Evolutionary conservation across 2,329 filamentous ascomycete genomes (phyloP).

Genomic region (Grosmannia clavigera): DNA sequence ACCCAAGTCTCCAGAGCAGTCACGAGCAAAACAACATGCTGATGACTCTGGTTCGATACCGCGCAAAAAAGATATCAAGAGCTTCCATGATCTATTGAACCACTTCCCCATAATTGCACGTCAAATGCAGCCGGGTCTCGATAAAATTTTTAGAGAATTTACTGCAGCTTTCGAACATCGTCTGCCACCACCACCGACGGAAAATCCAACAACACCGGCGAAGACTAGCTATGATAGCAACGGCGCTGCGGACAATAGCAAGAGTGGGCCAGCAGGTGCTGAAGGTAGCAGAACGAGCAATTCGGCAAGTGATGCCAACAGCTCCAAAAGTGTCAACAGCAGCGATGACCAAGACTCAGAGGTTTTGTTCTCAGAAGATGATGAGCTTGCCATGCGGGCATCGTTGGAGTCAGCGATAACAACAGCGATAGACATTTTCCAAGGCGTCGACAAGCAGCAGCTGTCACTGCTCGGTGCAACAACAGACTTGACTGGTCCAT

Average conservation of each 20-base stretch:
- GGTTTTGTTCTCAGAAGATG: constrained; percentile 68
- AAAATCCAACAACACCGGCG: constrained; percentile 13
- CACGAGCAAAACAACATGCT: constrained; percentile 2
- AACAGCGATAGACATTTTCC: constrained; percentile 87
- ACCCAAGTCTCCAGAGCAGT: background rate
- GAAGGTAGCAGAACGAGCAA: background rate
- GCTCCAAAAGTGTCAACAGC: background rate
- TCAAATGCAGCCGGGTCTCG: constrained; percentile 88
- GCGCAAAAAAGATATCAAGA: constrained; percentile 81
- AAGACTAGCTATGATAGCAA: constrained; percentile 20
- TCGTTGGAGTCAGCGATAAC: constrained; percentile 88
- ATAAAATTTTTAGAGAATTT: constrained; percentile 84
- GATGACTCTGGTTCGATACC: constrained; percentile 31
- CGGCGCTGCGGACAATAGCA: background rate
- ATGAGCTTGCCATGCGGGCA: constrained; percentile 80
- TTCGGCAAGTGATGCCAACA: background rate
- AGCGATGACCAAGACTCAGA: constrained; percentile 28
- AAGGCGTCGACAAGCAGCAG: constrained; percentile 90
- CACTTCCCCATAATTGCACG: constrained; percentile 91
- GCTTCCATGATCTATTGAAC: constrained; percentile 78
- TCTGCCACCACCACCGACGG: constrained; percentile 60
- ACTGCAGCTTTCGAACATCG: constrained; percentile 74
- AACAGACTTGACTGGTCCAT: constrained; percentile 81
- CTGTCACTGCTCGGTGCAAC: constrained; percentile 82
- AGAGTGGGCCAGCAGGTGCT: background rate